A percentile compares a stretch with the other conserved stretches of the same genome.
phyloP scores from a whole-genome alignment of 768 basidiomycete genomes.

The Artomyces pyxidatus region DNA sequence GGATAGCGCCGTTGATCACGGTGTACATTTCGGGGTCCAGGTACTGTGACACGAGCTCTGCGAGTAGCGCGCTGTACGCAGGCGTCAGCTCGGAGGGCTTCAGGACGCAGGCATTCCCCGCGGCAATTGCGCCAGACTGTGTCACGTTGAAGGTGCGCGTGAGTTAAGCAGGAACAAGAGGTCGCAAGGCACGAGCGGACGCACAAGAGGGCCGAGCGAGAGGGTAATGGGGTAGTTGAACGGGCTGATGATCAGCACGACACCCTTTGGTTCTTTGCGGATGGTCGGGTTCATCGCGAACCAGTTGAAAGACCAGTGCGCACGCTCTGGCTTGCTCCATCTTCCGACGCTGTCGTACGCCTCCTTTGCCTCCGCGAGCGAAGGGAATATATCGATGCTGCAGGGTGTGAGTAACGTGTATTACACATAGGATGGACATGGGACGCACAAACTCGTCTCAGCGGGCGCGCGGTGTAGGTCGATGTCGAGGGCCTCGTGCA shows the following conservation, averaged over 20 bases:
- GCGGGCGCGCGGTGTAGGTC: slow-evolving; percentile 60
- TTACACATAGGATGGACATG: background rate
- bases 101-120: slow-evolving; percentile 27
- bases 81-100: slow-evolving; percentile 31
- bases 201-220: slow-evolving; percentile 48
- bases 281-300: slow-evolving; percentile 54
- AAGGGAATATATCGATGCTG: slow-evolving; percentile 55
- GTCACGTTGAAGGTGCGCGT: background rate
- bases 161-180: no score
- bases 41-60: slow-evolving; percentile 21
- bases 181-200: slow-evolving; percentile 13
- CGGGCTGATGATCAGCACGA: slow-evolving; percentile 59
- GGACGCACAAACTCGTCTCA: slow-evolving; percentile 46
- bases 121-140: slow-evolving; percentile 29
- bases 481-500: slow-evolving; percentile 46
- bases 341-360: slow-evolving; percentile 60
- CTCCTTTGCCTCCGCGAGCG: slow-evolving; percentile 41
- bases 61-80: slow-evolving; percentile 20
- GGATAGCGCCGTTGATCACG: slow-evolving; percentile 27
- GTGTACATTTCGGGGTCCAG: slow-evolving; percentile 27
- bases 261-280: slow-evolving; percentile 71
- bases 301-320: slow-evolving; percentile 48
- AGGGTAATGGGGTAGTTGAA: slow-evolving; percentile 73
- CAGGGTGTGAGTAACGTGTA: background rate
- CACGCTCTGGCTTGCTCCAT: slow-evolving; percentile 63